Conservation (phyloP, 805 yeast species). For the Teunomyces barrocoloradensis region DNA sequence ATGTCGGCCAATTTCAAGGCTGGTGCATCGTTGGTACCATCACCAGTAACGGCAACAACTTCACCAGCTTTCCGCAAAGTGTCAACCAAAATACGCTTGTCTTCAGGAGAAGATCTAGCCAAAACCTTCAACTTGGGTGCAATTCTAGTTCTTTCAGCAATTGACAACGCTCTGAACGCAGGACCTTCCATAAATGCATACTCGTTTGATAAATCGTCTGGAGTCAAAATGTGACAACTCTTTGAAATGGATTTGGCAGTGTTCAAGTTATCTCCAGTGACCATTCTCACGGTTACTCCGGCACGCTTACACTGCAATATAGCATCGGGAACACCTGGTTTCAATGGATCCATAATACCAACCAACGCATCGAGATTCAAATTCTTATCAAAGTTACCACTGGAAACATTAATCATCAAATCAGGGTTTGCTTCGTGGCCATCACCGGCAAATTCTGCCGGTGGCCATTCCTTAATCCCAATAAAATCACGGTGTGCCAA, state of each 20-base stretch:
- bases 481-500: constrained; percentile 74
- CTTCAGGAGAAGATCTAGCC: constrained; percentile 96
- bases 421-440: constrained; percentile 40
- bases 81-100: constrained; percentile 82
- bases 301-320: constrained; percentile 83
- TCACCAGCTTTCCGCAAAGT: constrained; percentile 78
- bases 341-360: constrained; percentile 93
- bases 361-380: constrained; percentile 69
- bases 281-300: constrained; percentile 96
- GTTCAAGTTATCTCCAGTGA: constrained; percentile 90
- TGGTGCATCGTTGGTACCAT: constrained; percentile 98
- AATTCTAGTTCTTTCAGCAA: constrained; percentile 51
- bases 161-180: constrained; percentile 64
- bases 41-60: constrained; percentile 98
- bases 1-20: constrained; percentile 96
- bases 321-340: constrained; percentile 87
- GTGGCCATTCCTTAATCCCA: constrained; percentile 61
- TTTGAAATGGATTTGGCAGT: constrained; percentile 92
- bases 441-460: constrained; percentile 39
- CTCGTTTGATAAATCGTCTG: constrained; percentile 51
- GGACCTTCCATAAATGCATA: constrained; percentile 91
- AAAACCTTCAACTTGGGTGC: constrained; percentile 80
- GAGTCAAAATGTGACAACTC: constrained; percentile 73
- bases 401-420: constrained; percentile 26
- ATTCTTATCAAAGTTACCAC: constrained; percentile 22